Base-by-base conservation (phyloP, 805 yeast genomes). In the Yamadazyma phyllophila region DNA sequence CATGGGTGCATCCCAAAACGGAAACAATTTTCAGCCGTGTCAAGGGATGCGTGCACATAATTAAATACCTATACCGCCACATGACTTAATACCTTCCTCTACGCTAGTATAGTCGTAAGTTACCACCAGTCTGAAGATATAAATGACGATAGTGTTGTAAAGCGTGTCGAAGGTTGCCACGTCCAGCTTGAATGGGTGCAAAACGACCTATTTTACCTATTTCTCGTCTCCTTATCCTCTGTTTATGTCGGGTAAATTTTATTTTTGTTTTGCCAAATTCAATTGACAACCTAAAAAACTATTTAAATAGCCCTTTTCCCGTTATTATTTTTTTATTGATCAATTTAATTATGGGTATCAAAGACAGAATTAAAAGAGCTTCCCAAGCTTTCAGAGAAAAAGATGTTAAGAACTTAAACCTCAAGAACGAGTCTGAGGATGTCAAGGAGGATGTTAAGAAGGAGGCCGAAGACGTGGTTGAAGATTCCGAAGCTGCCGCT, bases 301-400 rank as follows among this genome's bases (percentile, higher is more conserved):
- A 44, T 44, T 31, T 44, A 44, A 43, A 34, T 15, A 9, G 41
- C 24, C 9, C 16, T 12, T 9, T 33, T 26, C 27, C 33, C 38
- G 16, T 29, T 36, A 36, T 36, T 29, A 17, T 35, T 15, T 14
- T 12, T 3, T 11, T 15, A 12, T n/a, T 15, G 11, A 29, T 13
- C 12, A 12, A 36, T 32, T 27, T 3, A 2, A 44, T 16, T 47
- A 67, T 67, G 72, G 68, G 69, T 52, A 62, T 67, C 46, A 65
- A 65, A 52, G 69, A 66, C 49, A 67, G 52, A 56, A 65, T 66
- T 44, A 66, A 62, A 59, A 66, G 73, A 62, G 67, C 66, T 17
- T 66, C 71, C 31, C 65, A 59, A 57, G 61, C 65, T 46, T 67
- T 67, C 53, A 46, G 53, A 36, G 53, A 55, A 31, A 66, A 65